phyloP scores from a whole-genome alignment of 176 grass and related monocot genomes.

The Hsuehochloa calcarea region DNA sequence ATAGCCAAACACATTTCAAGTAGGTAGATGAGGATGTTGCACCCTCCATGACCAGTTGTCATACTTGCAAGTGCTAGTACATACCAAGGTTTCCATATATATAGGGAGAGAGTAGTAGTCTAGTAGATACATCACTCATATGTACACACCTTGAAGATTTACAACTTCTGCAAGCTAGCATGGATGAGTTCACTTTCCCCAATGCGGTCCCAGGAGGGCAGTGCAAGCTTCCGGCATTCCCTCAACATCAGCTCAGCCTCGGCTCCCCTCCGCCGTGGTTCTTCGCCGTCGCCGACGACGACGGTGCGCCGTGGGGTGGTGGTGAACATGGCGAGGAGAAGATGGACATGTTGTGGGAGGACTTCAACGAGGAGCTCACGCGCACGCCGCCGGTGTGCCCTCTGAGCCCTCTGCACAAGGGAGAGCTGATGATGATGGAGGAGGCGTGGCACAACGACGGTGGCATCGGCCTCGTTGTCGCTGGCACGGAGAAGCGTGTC shows the following conservation, averaged over 20 bases:
- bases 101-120: background rate
- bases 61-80: background rate
- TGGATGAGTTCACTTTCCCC: constrained; percentile 92
- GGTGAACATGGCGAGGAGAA: constrained; percentile 39
- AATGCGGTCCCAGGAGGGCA: background rate
- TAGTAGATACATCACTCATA: background rate
- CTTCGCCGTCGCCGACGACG: background rate
- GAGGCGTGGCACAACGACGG: constrained; percentile 16
- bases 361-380: constrained; percentile 86
- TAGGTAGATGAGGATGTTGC: constrained; percentile 39
- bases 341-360: constrained; percentile 98
- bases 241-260: constrained; percentile 1
- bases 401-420: constrained; percentile 39
- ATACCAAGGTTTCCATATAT: constrained; percentile 10
- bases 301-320: background rate
- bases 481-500: background rate
- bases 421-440: constrained; percentile 24
- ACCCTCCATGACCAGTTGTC: constrained; percentile 42
- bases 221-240: constrained; percentile 23
- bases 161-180: constrained; percentile 18
- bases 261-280: constrained; percentile 34
- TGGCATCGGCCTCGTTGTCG: background rate
- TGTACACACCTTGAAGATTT: constrained; percentile 3
- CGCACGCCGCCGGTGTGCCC: constrained; percentile 48
- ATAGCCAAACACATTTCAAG: constrained; percentile 28